These are phyloP conservation scores for Pueraria montana DNA, from an alignment of 306 rosid genomes.

Conservation along the genomic window DNA sequence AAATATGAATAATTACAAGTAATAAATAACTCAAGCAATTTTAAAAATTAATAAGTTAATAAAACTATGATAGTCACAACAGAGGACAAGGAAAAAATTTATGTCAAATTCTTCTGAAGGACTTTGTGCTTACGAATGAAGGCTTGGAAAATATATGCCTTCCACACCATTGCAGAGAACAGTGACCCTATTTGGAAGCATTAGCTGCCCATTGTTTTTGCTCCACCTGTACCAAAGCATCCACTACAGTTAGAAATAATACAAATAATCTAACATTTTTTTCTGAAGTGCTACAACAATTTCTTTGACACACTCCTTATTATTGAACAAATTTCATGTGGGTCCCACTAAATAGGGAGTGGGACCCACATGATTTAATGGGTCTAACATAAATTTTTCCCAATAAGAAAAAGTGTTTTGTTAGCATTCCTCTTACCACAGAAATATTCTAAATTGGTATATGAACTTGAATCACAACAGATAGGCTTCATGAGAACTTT, in stretches of 20 bases:
- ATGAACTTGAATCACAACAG: conserved; percentile 37
- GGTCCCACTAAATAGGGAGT: neutral
- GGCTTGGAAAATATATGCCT: conserved; percentile 98
- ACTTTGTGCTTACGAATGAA: conserved; percentile 83
- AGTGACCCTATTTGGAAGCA: conserved; percentile 83
- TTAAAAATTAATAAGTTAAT: neutral
- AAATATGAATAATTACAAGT: neutral
- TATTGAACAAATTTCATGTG: neutral
- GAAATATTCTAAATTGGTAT: conserved; percentile 21
- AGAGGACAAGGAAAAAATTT: neutral
- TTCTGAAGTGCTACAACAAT: neutral
- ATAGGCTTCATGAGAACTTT: neutral
- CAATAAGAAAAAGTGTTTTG: neutral
- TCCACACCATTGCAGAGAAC: conserved; percentile 95
- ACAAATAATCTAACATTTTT: neutral
- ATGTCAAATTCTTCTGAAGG: conserved; percentile 36
- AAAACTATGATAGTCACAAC: neutral
- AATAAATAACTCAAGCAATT: conserved; percentile 1
- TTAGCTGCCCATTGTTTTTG: conserved; percentile 65
- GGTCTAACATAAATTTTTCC: neutral
- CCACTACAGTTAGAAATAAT: conserved; percentile 50
- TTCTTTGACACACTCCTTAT: neutral
- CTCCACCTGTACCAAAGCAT: conserved; percentile 62
- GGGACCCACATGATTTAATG: neutral
- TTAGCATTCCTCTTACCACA: neutral